Evolutionary conservation across 305 asterid species (phyloP), one percentile per base, ranked within the genome.

Genomic region (Plantago lanceolata): DNA sequence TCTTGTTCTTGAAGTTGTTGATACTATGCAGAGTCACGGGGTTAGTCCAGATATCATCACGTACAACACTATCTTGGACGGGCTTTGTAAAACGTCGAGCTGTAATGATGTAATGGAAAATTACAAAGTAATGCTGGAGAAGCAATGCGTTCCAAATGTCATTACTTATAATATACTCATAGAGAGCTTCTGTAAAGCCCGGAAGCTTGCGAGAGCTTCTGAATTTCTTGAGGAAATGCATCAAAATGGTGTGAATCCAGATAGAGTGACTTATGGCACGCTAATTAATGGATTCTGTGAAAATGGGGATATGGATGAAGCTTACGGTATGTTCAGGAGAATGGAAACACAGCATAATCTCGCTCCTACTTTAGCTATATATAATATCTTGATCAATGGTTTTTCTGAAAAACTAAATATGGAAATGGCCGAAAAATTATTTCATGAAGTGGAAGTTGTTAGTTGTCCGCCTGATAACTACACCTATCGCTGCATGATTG

Each of bases 131-230:
- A 87, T 93, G 96, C 59, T 72, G 66, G 90, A 86, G 78, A 83
- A 86, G 73, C 90, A 88, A 53, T 93, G 95, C 66, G 48, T 19
- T 51, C 93, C 98, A 0, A 87, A 87, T 65, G 75, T 84, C 54
- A 84, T 90, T 71, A 85, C 99, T 18, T 93, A 90, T 68, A 93
- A 86, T 73, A 86, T 81, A 73, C 86, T 93, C 60, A 85, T 92
- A 24, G 94, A 93, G 77, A 90, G 94, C 79, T 76, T 87, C 37
- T 87, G 99, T 79, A 90, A 73, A 73, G 79, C 85, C 72, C 75
- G 89, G 64, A 83, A 85, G 58, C 52, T 76, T 12, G 73, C 37
- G 47, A 73, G 71, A 63, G 94, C 97, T 59, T 31, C 82, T 73
- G 82, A 82, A 63, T 65, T 87, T 77, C 85, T 90, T 45, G 79